phyloP scores from a whole-genome alignment of 139 green algal species.

The Pycnococcus provasolii region DNA sequence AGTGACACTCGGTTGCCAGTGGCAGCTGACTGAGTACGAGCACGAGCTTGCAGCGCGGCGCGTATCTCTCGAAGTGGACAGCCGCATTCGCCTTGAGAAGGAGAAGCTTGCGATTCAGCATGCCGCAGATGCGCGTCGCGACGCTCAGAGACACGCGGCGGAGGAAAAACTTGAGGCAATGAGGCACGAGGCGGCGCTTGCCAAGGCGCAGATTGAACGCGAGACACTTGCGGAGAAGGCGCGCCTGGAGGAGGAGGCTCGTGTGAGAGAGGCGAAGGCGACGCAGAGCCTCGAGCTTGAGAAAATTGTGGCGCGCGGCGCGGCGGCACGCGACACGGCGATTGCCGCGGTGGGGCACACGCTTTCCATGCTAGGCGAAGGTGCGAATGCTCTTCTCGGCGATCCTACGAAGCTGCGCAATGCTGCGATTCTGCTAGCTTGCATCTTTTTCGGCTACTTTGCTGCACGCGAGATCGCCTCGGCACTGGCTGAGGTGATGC shows the following conservation, averaged over 20 bases:
- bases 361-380: not conserved
- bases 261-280: not conserved
- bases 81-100: too few relatives aligned
- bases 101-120: not conserved
- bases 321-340: not conserved
- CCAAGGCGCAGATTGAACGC: not conserved
- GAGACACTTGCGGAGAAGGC: not conserved
- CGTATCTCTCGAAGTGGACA: constrained; percentile 6
- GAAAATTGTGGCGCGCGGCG: not conserved
- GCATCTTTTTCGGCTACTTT: not conserved
- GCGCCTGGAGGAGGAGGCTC: not conserved
- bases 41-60: constrained; percentile 12
- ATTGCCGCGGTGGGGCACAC: not conserved
- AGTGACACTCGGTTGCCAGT: constrained; percentile 16
- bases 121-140: not conserved
- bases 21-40: constrained; percentile 24
- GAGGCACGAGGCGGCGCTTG: not conserved
- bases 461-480: not conserved
- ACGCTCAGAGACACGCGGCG: not conserved
- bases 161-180: not conserved
- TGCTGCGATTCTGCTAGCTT: not conserved
- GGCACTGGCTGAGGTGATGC: not conserved
- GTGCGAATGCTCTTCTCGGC: not conserved
- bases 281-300: not conserved
- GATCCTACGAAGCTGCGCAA: not conserved